phyloP scores from a whole-genome alignment of 768 basidiomycete genomes.

The Naganishia friedmannii region DNA sequence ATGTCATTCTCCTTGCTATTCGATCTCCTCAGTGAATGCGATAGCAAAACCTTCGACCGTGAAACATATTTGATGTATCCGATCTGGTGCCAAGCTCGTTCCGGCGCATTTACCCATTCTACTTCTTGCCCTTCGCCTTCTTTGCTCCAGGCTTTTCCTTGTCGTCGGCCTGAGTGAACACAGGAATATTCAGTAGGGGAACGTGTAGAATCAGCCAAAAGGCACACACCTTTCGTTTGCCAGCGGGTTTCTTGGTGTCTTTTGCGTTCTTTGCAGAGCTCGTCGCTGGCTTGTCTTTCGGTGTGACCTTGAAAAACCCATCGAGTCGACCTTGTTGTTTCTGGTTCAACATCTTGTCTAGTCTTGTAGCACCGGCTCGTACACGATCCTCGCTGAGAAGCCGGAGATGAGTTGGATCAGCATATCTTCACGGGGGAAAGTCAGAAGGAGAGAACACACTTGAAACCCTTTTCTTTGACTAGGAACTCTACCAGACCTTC shows the following conservation, averaged over 20 bases:
- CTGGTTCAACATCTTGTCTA: constrained; percentile 75
- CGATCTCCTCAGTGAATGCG: too few relatives aligned
- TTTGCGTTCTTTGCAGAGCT: constrained; percentile 46
- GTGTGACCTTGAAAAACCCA: constrained; percentile 77
- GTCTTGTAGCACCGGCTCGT: constrained; percentile 88
- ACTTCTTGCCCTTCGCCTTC: constrained; percentile 51
- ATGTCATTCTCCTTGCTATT: too few relatives aligned
- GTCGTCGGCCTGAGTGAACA: constrained; percentile 41
- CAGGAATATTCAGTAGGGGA: background rate
- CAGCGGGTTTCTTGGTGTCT: constrained; percentile 39
- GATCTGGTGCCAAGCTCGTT: background rate
- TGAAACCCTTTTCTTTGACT: constrained; percentile 94
- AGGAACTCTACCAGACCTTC: constrained; percentile 92
- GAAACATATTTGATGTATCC: too few relatives aligned
- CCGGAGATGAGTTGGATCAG: background rate
- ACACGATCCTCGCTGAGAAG: constrained; percentile 84
- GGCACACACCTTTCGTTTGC: constrained; percentile 59
- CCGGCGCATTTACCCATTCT: background rate
- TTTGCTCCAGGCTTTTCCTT: constrained; percentile 50
- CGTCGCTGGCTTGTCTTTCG: constrained; percentile 34
- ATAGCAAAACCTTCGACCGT: too few relatives aligned
- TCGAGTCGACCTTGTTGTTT: constrained; percentile 97
- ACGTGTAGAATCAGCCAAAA: background rate
- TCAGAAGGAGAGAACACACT: constrained; percentile 58
- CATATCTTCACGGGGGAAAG: background rate